Base-by-base conservation (phyloP, 2,329 filamentous ascomycete genomes). In the Colletotrichum tofieldiae region DNA sequence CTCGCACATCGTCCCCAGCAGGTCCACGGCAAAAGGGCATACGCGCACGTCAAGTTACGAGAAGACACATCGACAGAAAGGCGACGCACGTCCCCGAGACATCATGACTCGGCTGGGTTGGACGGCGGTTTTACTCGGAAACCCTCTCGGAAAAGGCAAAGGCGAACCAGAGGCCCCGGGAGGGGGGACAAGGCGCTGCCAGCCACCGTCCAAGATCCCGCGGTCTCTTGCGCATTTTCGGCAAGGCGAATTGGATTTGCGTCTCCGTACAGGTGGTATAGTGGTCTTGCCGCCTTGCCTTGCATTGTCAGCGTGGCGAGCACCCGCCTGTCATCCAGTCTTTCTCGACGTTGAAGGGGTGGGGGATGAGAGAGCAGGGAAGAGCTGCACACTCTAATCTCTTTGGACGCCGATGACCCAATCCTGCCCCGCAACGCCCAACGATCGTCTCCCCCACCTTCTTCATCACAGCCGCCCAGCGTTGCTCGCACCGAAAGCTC, bases 161-260 rank as follows among this genome's bases (percentile, higher is more conserved):
- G 26, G 26, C 49, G 7, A 32, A 29, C 49, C 14, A 16, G 26
- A 26, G 56, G 37, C 2, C 49, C 32, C 11, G 59, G 59, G n/a
- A 16, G 59, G 59, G n/a, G 43, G 49, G 23, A 54, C 47, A 43
- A 52, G 23, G 23, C 32, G 23, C 47, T 12, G 35, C 20, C 60
- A 41, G 60, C 45, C 60, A 51, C 35, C 32, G 47, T 64, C 32
- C 54, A 35, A 54, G 61, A 64, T 64, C 11, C 61, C 54, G 61
- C 61, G 32, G 47, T 37, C 61, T 54, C 37, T 52, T 14, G 14
- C n/a, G 39, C 56, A 32, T 14, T 39, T 9, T 18, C 11, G 5
- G n/a, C 4, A n/a, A 60, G 39, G 45, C 43, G 56, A 60, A 60
- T 45, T 20, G 39, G 29, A 39, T 45, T 41, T 32, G 35, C 9